These are phyloP conservation scores for Talaromyces sp. DNA, from an alignment of 2,329 filamentous ascomycete species.

Conservation along the genomic window DNA sequence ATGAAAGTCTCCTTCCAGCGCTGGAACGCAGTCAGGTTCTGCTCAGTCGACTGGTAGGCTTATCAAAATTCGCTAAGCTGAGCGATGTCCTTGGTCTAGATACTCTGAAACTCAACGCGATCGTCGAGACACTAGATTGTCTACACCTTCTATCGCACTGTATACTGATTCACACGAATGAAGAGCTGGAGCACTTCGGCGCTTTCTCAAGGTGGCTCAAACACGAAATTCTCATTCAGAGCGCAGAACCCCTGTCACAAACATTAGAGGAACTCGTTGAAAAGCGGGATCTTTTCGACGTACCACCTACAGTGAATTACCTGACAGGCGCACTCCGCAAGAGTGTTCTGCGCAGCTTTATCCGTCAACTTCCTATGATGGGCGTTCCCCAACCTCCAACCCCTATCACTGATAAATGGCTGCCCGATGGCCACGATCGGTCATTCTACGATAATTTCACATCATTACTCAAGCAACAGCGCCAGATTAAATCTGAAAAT, in stretches of 20 bases:
- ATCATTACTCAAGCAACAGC: slow-evolving; percentile 54
- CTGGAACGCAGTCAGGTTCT: slow-evolving; percentile 81
- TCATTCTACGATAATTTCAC: slow-evolving; percentile 52
- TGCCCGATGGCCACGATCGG: slow-evolving; percentile 37
- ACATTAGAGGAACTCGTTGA: slow-evolving; percentile 72
- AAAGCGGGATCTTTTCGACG: slow-evolving; percentile 75
- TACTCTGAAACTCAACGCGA: slow-evolving; percentile 61
- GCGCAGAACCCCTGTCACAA: slow-evolving; percentile 62
- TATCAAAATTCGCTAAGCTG: slow-evolving; percentile 76
- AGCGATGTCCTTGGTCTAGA: slow-evolving; percentile 69
- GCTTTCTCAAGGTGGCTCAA: slow-evolving; percentile 83
- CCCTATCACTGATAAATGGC: slow-evolving; percentile 51
- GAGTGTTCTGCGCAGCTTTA: slow-evolving; percentile 67
- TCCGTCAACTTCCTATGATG: slow-evolving; percentile 42
- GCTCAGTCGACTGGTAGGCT: slow-evolving; percentile 77
- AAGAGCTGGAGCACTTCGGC: slow-evolving; percentile 76
- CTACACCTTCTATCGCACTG: slow-evolving; percentile 76
- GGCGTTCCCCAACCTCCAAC: slow-evolving; percentile 29
- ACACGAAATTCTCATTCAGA: slow-evolving; percentile 77
- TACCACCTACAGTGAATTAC: slow-evolving; percentile 73
- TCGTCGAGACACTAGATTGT: slow-evolving; percentile 70
- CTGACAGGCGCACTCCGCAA: slow-evolving; percentile 70
- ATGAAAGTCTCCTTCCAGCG: slow-evolving; percentile 86
- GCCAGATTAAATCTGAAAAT: slow-evolving; percentile 52
- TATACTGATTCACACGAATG: slow-evolving; percentile 69